These are phyloP conservation scores for Fonsecaea pugnacius DNA, from an alignment of 2,329 filamentous ascomycete genomes.

Conservation along the genomic window DNA sequence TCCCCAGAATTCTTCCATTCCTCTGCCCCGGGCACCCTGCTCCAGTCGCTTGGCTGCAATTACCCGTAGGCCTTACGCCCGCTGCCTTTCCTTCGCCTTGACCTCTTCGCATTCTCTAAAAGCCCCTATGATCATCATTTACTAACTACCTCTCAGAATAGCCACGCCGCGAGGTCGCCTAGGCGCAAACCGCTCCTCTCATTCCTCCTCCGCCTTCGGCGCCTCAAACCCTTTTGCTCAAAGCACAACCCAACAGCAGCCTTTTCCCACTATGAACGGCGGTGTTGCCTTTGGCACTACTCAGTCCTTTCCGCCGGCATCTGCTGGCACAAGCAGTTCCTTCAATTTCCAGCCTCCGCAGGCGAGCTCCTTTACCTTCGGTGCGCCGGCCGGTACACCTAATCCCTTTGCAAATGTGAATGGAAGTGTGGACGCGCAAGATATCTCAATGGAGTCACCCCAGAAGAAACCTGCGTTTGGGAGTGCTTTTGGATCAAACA, in stretches of 20 bases:
- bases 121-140: neutral
- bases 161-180: constrained; percentile 30
- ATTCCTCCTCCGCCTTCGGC: constrained; percentile 17
- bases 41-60: constrained; percentile 7
- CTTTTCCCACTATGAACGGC: constrained; percentile 27
- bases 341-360: constrained; percentile 34
- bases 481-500: constrained; percentile 26
- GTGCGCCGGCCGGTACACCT: constrained; percentile 22
- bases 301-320: constrained; percentile 27
- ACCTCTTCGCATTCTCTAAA: neutral
- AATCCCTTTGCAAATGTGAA: constrained; percentile 36
- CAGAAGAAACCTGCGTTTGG: constrained; percentile 32
- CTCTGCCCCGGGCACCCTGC: constrained; percentile 4
- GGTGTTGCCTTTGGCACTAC: constrained; percentile 27
- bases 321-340: constrained; percentile 20
- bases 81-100: neutral
- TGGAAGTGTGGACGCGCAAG: constrained; percentile 24
- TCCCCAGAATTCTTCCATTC: constrained; percentile 12
- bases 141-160: constrained; percentile 27
- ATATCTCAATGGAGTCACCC: constrained; percentile 35
- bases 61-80: constrained; percentile 5
- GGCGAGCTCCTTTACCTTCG: constrained; percentile 35
- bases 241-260: constrained; percentile 20
- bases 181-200: constrained; percentile 25
- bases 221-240: constrained; percentile 24